Evolutionary conservation across 2,329 filamentous ascomycete genomes (phyloP).

Genomic region (Elsinoe perseae): DNA sequence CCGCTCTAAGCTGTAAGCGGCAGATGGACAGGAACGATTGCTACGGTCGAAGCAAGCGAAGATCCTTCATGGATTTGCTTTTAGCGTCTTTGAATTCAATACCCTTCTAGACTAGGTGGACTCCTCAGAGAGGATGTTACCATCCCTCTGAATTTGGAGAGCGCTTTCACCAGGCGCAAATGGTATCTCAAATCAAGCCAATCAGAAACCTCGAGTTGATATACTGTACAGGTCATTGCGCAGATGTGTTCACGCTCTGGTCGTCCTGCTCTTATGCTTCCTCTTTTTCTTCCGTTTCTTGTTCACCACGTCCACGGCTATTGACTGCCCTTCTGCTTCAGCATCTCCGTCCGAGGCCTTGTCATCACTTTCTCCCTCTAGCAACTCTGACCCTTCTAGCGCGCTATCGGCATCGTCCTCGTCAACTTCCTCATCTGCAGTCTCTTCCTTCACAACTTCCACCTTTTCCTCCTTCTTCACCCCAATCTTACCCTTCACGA

Average conservation of each 20-base stretch:
- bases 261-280: constrained; percentile 32
- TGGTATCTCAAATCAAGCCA: not conserved
- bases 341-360: constrained; percentile 16
- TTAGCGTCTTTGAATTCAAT: constrained; percentile 1
- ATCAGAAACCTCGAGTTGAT: not conserved
- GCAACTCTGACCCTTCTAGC: constrained; percentile 17
- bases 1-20: constrained; percentile 43
- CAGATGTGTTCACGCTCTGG: constrained; percentile 17
- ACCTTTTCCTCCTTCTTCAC: constrained; percentile 23
- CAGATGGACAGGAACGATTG: not conserved
- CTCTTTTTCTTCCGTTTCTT: constrained; percentile 24
- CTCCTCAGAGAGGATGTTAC: not conserved
- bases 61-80: not conserved
- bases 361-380: constrained; percentile 25
- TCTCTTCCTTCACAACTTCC: constrained; percentile 23
- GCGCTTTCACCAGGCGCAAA: not conserved
- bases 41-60: not conserved
- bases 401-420: constrained; percentile 23
- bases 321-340: constrained; percentile 21
- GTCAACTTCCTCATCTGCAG: constrained; percentile 19
- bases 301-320: constrained; percentile 20
- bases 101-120: constrained; percentile 15
- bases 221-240: not conserved
- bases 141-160: not conserved
- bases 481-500: constrained; percentile 19